These are phyloP conservation scores for Colletotrichum graminicola DNA, from an alignment of 2,329 filamentous ascomycete species.

Conservation along the genomic window DNA sequence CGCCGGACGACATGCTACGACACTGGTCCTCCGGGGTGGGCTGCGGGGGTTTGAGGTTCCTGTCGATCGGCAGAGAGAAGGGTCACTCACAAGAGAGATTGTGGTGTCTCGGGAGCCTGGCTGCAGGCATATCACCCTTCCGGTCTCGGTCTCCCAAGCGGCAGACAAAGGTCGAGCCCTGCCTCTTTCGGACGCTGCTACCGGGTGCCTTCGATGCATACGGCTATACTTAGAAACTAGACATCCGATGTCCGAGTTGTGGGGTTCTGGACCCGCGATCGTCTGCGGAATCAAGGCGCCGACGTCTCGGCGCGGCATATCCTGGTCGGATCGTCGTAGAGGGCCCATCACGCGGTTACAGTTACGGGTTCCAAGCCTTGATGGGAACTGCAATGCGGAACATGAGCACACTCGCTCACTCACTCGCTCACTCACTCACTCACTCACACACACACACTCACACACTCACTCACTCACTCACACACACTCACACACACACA, in stretches of 20 bases:
- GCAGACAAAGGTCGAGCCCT: not conserved
- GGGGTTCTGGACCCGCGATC: constrained; percentile 10
- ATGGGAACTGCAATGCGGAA: not conserved
- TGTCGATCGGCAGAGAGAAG: not conserved
- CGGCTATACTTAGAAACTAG: constrained; percentile 19
- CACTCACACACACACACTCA: not conserved
- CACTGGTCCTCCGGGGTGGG: constrained; percentile 17
- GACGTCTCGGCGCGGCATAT: constrained; percentile 22
- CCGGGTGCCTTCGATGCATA: not conserved
- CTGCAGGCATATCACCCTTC: not conserved
- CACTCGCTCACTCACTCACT: not conserved
- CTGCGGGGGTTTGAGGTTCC: constrained; percentile 15
- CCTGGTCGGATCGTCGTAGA: not conserved
- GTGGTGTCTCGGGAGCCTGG: not conserved
- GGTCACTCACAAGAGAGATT: not conserved
- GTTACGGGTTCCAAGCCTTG: constrained; percentile 10
- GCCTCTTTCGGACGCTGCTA: not conserved
- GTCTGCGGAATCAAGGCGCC: constrained; percentile 2
- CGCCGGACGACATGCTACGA: constrained; percentile 3
- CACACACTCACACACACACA: not conserved
- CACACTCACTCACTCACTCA: no score
- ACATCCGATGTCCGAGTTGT: not conserved
- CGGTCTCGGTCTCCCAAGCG: not conserved
- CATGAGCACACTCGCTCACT: no score
- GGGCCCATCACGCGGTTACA: constrained; percentile 3